A percentile compares a stretch with the other conserved stretches of the same genome.
phyloP scores from a whole-genome alignment of 1,139 yeast genomes.

The Debaryomycetaceae sp. region DNA sequence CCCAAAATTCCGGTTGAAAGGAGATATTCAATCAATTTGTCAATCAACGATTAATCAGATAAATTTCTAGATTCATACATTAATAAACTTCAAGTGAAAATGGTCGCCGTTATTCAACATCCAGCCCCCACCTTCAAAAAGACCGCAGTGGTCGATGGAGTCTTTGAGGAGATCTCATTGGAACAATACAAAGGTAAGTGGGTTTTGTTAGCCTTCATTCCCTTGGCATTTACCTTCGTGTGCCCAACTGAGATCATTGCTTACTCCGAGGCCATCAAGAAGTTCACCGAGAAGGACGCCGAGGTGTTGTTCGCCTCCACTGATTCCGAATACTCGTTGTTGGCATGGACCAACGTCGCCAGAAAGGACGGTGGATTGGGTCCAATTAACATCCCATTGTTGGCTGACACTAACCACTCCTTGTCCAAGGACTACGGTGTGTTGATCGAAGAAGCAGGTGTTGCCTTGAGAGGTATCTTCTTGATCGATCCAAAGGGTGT shows the following conservation, averaged over 20 bases:
- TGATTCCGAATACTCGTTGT: conserved; percentile 94
- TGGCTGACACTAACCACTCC: conserved; percentile 96
- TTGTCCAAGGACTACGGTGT: conserved; percentile 96
- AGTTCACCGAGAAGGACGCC: conserved; percentile 82
- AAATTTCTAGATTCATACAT: too few relatives aligned
- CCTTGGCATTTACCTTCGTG: conserved; percentile 98
- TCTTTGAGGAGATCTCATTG: conserved; percentile 88
- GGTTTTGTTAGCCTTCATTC: conserved; percentile 95
- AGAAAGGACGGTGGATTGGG: conserved; percentile 99
- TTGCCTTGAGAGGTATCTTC: conserved; percentile 97
- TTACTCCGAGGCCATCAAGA: conserved; percentile 90
- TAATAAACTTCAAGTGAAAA: conserved; percentile 23
- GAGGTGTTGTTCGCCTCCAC: conserved; percentile 94
- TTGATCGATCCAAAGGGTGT: conserved; percentile 93
- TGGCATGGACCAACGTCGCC: conserved; percentile 97
- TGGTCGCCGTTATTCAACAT: conserved; percentile 88
- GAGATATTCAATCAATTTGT: too few relatives aligned
- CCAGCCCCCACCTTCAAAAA: conserved; percentile 96
- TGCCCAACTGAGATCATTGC: conserved; percentile 99
- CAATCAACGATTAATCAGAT: too few relatives aligned
- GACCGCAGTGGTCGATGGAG: conserved; percentile 96
- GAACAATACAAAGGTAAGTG: conserved; percentile 97
- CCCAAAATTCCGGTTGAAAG: too few relatives aligned
- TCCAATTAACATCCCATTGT: conserved; percentile 85
- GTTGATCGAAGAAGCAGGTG: conserved; percentile 90